A percentile compares a stretch with the other conserved stretches of the same genome.
Evolutionary conservation across 73 alveolate species (phyloP).

Genomic region (Uronychia setigera): DNA sequence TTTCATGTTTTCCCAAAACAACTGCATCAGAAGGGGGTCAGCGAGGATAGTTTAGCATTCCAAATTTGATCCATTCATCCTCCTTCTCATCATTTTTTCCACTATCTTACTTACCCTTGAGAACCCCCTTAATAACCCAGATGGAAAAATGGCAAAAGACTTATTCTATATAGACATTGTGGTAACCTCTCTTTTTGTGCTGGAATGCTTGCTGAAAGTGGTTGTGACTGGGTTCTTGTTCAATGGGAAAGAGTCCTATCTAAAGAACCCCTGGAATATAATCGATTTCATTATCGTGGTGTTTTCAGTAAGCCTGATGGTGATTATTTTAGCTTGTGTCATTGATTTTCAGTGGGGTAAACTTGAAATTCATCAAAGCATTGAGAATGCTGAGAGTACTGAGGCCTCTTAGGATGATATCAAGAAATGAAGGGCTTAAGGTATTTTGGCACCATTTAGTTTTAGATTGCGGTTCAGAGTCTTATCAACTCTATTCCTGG

Average conservation of each 20-base stretch:
- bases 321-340: not conserved
- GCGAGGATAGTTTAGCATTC: conserved; percentile 58
- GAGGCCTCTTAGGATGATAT: conserved; percentile 66
- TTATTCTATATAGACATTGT: conserved; percentile 54
- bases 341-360: conserved; percentile 31
- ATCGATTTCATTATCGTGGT: conserved; percentile 94
- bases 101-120: conserved; percentile 67
- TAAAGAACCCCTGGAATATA: conserved; percentile 91
- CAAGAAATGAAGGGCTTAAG: conserved; percentile 65
- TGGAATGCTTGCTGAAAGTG: conserved; percentile 80
- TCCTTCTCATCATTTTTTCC: conserved; percentile 75
- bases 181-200: conserved; percentile 75
- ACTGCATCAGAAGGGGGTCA: too few relatives aligned
- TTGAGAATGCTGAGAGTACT: conserved; percentile 70
- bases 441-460: too few relatives aligned
- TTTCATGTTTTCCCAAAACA: too few relatives aligned
- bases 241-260: conserved; percentile 82
- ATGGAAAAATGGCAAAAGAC: conserved; percentile 8
- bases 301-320: conserved; percentile 69
- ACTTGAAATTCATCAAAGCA: conserved; percentile 45
- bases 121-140: conserved; percentile 63
- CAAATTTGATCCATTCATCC: conserved; percentile 79
- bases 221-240: conserved; percentile 86
- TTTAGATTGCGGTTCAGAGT: conserved; percentile 66
- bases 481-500: conserved; percentile 53